Evolutionary conservation across 192 early-diverging fungal genomes (phyloP), one percentile per base, ranked within the genome.

Genomic region (Linnemannia zychae): DNA sequence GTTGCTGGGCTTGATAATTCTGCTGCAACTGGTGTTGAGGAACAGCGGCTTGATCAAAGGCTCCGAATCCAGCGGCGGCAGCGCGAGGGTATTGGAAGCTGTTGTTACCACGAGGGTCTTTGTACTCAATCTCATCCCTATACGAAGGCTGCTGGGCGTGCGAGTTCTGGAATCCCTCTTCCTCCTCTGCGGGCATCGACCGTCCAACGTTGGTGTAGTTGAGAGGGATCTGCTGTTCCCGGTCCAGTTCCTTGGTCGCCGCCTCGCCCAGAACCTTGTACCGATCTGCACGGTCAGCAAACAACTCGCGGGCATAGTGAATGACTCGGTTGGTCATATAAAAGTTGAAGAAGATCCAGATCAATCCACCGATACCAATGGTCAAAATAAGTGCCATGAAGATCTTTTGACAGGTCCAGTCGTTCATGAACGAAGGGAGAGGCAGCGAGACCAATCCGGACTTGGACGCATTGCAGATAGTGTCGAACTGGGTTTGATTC

Each of bases 321-420:
- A 85, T 85, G 46, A 85, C 83, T 36, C 83, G 77, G 65, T 85
- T 85, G 77, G 83, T 85, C 83, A 85, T 79, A 53, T 72, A 85
- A 38, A 85, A 76, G 67, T 85, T 79, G 70, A 85, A 76, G 13
- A 31, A n/a, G 65, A 85, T 46, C 83, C 83, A 85, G 40, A 85
- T 17, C 5, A 72, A 1, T 0, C 74, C 76, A n/a, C 83, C 83
- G 24, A 85, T 46, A 31, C 69, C 77, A 16, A 85, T 40, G 36
- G 77, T 67, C 15, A 85, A 20, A 0, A 85, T 77, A 36, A 33
- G 49, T 0, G 60, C 60, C 34, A 48, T 76, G 44, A 75, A 85
- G 3, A 73, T 72, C 47, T 73, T 78, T 20, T 85, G 76, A 34
- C 83, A 85, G 33, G 67, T 40, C 83, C 83, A 85, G 28, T 53